Conservation (phyloP, 2,329 filamentous ascomycete species). For the Fusarium fujikuroi region DNA sequence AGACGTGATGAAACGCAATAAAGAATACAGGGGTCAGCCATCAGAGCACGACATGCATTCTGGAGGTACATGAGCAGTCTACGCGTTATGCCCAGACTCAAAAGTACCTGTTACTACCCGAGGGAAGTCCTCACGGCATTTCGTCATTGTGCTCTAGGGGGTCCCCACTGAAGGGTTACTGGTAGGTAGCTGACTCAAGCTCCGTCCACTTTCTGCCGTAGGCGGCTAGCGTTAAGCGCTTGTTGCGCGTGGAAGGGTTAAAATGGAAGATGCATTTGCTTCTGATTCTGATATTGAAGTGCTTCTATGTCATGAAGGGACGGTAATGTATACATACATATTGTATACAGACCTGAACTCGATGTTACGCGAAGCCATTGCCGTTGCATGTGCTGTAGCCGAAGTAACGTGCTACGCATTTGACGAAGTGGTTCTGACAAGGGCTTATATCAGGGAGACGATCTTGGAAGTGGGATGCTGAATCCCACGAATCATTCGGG, state of each 20-base stretch:
- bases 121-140: constrained; percentile 23
- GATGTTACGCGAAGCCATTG: not conserved
- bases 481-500: constrained; percentile 8
- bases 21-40: constrained; percentile 11
- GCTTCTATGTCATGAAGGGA: not conserved
- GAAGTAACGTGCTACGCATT: not conserved
- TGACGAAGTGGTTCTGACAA: constrained; percentile 10
- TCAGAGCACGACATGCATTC: not conserved
- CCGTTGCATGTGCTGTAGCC: not conserved
- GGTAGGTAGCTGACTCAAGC: constrained; percentile 8
- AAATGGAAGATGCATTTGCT: constrained; percentile 4
- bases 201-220: constrained; percentile 16
- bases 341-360: not conserved
- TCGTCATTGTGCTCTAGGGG: constrained; percentile 26
- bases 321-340: not conserved
- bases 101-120: constrained; percentile 17
- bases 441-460: constrained; percentile 16
- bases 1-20: not conserved
- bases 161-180: constrained; percentile 8
- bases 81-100: not conserved
- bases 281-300: not conserved
- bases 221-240: constrained; percentile 19
- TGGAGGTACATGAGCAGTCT: constrained; percentile 11
- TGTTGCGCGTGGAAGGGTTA: constrained; percentile 23
- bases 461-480: not conserved